Base-by-base conservation (phyloP, 257 asterid genomes). In the Lycium barbarum region DNA sequence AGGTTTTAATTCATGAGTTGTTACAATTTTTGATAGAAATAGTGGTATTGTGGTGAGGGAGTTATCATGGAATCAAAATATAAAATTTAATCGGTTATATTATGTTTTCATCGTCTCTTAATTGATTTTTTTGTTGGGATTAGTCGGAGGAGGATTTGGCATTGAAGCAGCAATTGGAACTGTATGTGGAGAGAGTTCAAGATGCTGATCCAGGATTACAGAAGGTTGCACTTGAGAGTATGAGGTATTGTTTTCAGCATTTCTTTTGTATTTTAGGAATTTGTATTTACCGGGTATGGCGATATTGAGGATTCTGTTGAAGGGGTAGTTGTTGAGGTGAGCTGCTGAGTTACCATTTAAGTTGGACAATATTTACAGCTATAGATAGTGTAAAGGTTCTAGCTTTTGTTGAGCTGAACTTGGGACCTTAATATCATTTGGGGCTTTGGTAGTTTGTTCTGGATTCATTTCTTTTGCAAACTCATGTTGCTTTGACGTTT, bases 121-220 rank as follows among this genome's bases (percentile, higher is more conserved):
- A 12, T 49, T 74, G 49, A 51, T 80, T 84, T 70, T 70, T 84
- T 70, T 70, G 61, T 33, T 68, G 35, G 20, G 38, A 71, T 33
- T 85, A 96, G 99, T 94, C 99, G 78, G 99, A 97, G 89, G 98
- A 95, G 89, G 98, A 97, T 87, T 88, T 95, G 87, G 98, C 97
- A 14, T 84, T 96, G 88, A 96, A 95, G 92, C 96, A 93, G 88
- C 98, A 96, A 79, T 73, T 96, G 90, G 98, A 95, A 91, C 59
- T 96, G 91, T 95, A 96, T 74, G 99, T 96, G 49, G 99, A 93
- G 92, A 92, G 98, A 86, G 98, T 84, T 68, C 97, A 94, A 87
- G 98, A 97, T 82, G 20, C 97, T 45, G 97, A 95, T 88, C 92
- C 96, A 26, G 98, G 96, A 36, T 80, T 97, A 88, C 98, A 95